These are phyloP conservation scores for Tulasnella sp. DNA, from an alignment of 768 basidiomycete species.

Conservation along the genomic window DNA sequence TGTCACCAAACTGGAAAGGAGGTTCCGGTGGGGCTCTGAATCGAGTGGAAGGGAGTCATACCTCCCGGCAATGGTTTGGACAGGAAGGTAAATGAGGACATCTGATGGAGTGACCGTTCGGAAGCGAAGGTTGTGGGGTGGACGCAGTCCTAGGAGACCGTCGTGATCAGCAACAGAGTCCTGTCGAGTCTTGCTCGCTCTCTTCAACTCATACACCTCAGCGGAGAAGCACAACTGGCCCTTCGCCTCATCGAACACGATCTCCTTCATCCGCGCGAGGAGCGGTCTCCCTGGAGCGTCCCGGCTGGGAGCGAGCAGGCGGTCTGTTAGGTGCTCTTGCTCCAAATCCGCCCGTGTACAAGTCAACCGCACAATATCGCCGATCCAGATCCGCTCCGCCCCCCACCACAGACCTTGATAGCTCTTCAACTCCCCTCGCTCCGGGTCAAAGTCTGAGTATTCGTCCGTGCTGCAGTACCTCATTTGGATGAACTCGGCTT, in stretches of 20 bases:
- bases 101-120: neutral
- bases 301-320: neutral
- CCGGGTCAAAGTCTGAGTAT: neutral
- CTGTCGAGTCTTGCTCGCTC: no score
- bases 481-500: neutral
- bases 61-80: constrained; percentile 19
- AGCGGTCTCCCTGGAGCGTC: neutral
- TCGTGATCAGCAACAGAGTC: no score
- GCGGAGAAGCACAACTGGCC: constrained; percentile 2
- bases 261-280: neutral
- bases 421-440: neutral
- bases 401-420: constrained; percentile 16
- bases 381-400: constrained; percentile 11
- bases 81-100: neutral
- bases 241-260: neutral
- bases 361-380: constrained; percentile 7
- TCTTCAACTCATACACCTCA: neutral
- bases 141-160: constrained; percentile 5
- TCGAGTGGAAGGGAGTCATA: constrained; percentile 13
- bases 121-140: constrained; percentile 17
- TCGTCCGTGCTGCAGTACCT: neutral
- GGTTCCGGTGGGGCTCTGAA: neutral
- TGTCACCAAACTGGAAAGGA: neutral
- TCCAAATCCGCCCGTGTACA: constrained; percentile 1
- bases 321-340: neutral